Conservation (phyloP, 768 basidiomycete species). For the Panus rudis region DNA sequence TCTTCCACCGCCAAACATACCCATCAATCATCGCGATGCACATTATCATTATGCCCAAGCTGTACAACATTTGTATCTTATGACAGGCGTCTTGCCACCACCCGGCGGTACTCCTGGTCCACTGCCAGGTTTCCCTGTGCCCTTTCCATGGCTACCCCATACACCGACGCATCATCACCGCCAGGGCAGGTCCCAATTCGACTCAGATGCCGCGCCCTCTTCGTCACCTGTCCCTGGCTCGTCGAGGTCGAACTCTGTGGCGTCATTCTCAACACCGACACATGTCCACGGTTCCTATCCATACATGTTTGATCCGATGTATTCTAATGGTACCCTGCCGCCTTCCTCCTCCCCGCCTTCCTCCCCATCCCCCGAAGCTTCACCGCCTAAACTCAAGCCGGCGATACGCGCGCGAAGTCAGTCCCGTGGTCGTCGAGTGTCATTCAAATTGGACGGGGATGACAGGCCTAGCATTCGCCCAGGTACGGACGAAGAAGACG, state of each 20-base stretch:
- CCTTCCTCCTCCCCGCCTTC: constrained; percentile 44
- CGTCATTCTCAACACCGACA: constrained; percentile 31
- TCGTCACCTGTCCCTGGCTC: constrained; percentile 23
- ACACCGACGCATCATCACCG: constrained; percentile 13
- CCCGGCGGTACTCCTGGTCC: too few species aligned
- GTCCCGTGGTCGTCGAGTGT: constrained; percentile 49
- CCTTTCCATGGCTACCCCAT: constrained; percentile 12
- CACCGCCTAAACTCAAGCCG: constrained; percentile 8
- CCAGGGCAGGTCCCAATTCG: constrained; percentile 11
- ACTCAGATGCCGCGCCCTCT: constrained; percentile 1
- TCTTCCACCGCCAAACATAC: constrained; percentile 3
- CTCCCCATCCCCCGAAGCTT: constrained; percentile 30
- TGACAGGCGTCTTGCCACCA: constrained; percentile 20
- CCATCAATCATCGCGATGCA: constrained; percentile 21
- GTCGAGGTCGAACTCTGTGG: constrained; percentile 8
- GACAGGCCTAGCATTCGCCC: constrained; percentile 11
- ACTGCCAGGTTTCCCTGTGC: too few species aligned
- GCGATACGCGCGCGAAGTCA: constrained; percentile 34
- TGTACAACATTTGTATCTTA: constrained; percentile 33
- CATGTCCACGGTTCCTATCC: constrained; percentile 30
- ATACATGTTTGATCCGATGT: constrained; percentile 35
- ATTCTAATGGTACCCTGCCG: constrained; percentile 42
- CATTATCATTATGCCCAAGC: constrained; percentile 33
- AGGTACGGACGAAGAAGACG: constrained; percentile 1
- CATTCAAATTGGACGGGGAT: constrained; percentile 38